Evolutionary conservation across 2,329 filamentous ascomycete genomes (phyloP), one percentile per base, ranked within the genome.

Genomic region (Blastomyces silverae): DNA sequence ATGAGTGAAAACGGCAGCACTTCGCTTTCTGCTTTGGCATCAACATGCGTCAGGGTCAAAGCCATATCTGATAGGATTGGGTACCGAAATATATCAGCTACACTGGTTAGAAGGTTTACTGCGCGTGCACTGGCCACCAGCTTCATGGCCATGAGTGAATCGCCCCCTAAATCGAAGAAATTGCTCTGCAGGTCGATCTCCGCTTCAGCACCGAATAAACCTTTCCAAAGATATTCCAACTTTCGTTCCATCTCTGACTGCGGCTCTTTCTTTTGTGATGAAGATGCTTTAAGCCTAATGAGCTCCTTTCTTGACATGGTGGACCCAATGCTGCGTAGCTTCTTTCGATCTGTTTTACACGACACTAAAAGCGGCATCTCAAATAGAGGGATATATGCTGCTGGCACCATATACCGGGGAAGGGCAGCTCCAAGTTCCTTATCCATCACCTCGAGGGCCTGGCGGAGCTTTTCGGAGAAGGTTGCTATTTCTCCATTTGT

Each of bases 371-470:
- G 67, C 7, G 78, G 78, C 44, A 80, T 74, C 4, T 72, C 61
- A n/a, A 70, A 69, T 10, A 81, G 63, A 0, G 75, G 72, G 17
- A 81, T 73, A 59, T 76, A 79, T 22, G 75, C 72, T 0, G 70
- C 72, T 0, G 79, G 77, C 13, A 76, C 67, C 73, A 79, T 75
- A 65, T 77, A 76, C 11, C 76, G 73, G 15, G 77, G 74, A 46
- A 80, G 71, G 13, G 74, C 72, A 58, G 75, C 73, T 46, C 70
- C 68, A 39, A 76, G 71, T 22, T 72, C 73, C 62, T 74, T 76
- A 67, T 79, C 71, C 42, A 79, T 70, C 39, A 70, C 72, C 60
- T 73, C 74, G 1, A 78, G 68, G 5, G 69, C 70, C 6, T 67
- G 61, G 11, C 68, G 70, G 34, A 79, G 69, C 31, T 66, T 67